Evolutionary conservation across 2,329 filamentous ascomycete species (phyloP).

Genomic region (Nigrospora osmanthi): DNA sequence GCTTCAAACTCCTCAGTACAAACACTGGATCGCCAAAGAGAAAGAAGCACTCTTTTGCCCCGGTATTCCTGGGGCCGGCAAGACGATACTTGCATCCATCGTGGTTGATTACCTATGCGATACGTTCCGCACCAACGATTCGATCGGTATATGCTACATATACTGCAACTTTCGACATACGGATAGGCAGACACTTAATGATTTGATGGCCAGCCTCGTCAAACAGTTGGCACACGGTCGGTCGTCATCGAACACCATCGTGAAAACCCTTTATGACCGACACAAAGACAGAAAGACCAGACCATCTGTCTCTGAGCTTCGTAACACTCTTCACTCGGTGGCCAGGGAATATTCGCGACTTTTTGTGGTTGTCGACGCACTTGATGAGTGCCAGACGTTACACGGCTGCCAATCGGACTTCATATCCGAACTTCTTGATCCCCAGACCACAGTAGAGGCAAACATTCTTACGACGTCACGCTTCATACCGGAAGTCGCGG

Average conservation of each 20-base stretch:
- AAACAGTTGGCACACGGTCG: conserved; percentile 12
- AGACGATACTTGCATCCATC: conserved; percentile 35
- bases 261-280: too few species aligned
- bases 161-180: conserved; percentile 34
- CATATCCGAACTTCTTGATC: conserved; percentile 5
- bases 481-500: conserved; percentile 15
- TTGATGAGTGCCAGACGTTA: conserved; percentile 9
- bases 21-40: conserved; percentile 16
- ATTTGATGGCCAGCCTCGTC: conserved; percentile 25
- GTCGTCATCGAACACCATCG: too few species aligned
- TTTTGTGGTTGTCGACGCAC: conserved; percentile 11
- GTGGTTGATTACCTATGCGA: conserved; percentile 29
- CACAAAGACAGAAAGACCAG: too few species aligned
- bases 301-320: too few species aligned
- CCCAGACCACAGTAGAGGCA: conserved; percentile 1
- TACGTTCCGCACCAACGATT: conserved; percentile 9
- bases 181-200: conserved; percentile 25
- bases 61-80: conserved; percentile 39
- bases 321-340: conserved; percentile 19
- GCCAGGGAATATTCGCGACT: conserved; percentile 9
- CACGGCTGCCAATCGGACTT: conserved; percentile 3
- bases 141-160: conserved; percentile 30
- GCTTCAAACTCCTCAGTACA: conserved; percentile 23
- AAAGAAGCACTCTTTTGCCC: conserved; percentile 32
- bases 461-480: conserved; percentile 11